These are phyloP conservation scores for Chlamydomonas applanata DNA, from an alignment of 139 green algal genomes.

Conservation along the genomic window DNA sequence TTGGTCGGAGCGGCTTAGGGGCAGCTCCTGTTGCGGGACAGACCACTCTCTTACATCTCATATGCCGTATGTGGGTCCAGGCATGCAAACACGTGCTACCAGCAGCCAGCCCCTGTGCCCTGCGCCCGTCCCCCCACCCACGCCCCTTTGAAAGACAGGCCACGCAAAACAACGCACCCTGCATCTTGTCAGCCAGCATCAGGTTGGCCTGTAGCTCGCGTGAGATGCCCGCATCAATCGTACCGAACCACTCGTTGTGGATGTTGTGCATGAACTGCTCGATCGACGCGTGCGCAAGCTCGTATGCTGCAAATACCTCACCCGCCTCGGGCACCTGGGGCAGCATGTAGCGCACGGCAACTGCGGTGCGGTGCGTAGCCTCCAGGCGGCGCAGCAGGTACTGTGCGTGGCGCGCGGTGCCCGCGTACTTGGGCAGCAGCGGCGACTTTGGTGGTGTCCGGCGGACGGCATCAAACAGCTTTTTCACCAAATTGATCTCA, in stretches of 20 bases:
- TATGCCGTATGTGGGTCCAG: neutral
- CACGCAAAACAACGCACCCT: conserved; percentile 18
- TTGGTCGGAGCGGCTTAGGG: neutral
- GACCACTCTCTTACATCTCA: neutral
- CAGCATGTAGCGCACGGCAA: conserved; percentile 56
- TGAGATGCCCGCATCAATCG: conserved; percentile 53
- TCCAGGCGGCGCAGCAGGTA: conserved; percentile 61
- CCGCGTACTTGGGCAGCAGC: conserved; percentile 68
- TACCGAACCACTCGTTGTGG: conserved; percentile 80
- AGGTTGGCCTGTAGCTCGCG: conserved; percentile 69
- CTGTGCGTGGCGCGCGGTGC: conserved; percentile 57
- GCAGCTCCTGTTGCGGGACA: too few relatives aligned
- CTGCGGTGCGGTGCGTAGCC: conserved; percentile 30
- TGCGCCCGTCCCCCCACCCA: too few relatives aligned
- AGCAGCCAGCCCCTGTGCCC: too few relatives aligned
- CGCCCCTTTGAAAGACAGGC: too few relatives aligned
- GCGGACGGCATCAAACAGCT: conserved; percentile 71
- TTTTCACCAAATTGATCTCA: conserved; percentile 82
- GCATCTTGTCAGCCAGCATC: conserved; percentile 60
- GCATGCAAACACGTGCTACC: neutral
- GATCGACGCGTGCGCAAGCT: conserved; percentile 66
- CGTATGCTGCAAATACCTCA: conserved; percentile 63
- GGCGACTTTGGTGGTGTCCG: conserved; percentile 56
- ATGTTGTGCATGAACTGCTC: conserved; percentile 78
- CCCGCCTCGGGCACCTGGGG: conserved; percentile 57